A percentile compares a stretch with the other conserved stretches of the same genome.
Evolutionary conservation across 1,284 basidiomycete species (phyloP).

Genomic region (Rhodotorula glutinis): DNA sequence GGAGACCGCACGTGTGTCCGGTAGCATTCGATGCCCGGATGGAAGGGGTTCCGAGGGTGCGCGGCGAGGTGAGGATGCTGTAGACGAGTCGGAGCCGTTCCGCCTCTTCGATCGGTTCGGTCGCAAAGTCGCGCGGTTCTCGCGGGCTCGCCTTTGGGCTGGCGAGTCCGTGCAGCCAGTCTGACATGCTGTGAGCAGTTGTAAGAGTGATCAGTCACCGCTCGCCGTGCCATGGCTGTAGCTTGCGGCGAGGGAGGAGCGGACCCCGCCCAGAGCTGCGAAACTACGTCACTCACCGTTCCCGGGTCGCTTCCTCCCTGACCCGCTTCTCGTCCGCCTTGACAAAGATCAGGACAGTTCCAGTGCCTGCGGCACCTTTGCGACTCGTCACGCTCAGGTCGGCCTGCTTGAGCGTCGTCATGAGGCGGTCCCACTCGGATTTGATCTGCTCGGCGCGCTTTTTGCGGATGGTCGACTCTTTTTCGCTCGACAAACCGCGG

Average conservation of each 20-base stretch:
- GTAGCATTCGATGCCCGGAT: constrained; percentile 26
- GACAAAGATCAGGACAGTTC: constrained; percentile 76
- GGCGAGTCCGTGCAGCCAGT: constrained; percentile 63
- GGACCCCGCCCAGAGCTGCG: too few relatives aligned
- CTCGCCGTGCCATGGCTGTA: too few relatives aligned
- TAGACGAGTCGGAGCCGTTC: constrained; percentile 77
- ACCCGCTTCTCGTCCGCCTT: constrained; percentile 65
- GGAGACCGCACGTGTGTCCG: constrained; percentile 23
- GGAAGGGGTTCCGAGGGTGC: constrained; percentile 10
- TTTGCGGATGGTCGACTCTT: not conserved
- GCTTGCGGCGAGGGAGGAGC: too few relatives aligned
- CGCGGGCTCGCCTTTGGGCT: constrained; percentile 52
- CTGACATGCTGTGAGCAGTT: constrained; percentile 54
- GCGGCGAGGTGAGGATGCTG: constrained; percentile 60
- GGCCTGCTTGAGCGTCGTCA: constrained; percentile 60
- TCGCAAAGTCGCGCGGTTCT: constrained; percentile 52
- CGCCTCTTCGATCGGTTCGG: constrained; percentile 59
- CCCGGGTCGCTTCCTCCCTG: constrained; percentile 64
- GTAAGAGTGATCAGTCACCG: too few relatives aligned
- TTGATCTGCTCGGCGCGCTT: constrained; percentile 41
- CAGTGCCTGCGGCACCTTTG: constrained; percentile 63
- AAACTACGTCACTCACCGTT: constrained; percentile 58
- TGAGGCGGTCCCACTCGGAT: constrained; percentile 63
- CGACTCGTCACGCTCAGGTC: constrained; percentile 68
- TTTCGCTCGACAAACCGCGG: constrained; percentile 5